Evolutionary conservation across 2,329 filamentous ascomycete species (phyloP), one percentile per base, ranked within the genome.

Genomic region (Phyllosticta citriasiana): DNA sequence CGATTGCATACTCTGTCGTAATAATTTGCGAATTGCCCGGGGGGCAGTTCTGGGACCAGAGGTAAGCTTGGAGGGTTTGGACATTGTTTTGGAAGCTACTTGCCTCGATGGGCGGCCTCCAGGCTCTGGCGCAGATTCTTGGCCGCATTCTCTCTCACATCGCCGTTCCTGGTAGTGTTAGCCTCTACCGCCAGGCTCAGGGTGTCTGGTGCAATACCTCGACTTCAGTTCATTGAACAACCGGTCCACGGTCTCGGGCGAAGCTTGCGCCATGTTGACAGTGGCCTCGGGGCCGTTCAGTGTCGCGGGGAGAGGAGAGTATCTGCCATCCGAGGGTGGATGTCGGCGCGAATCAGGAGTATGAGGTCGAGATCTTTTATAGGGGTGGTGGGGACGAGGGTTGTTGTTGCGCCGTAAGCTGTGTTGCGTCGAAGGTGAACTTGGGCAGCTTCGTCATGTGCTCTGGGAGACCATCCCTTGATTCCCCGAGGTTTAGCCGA

Each of bases 1-100:
- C 83, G 82, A 66, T 79, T 77, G 70, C 84, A 87, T 64, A 89
- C 82, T 61, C 84, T 79, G 69, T 83, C 84, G 72, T 88, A 88
- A 73, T 85, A 87, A 66, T 83, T 81, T 62, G 80, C 76, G 75
- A 97, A 97, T 65, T 88, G 86, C 70, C 94, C 91, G 59, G 88
- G 82, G 25, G 84, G 84, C 71, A 94, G 84, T 76, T 97, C 94
- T 87, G 68, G 60, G 57, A 58, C 50, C 47, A 55, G 27, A 63
- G 66, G 63, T 67, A 27, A 60, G 58, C 53, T 30, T 57, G 52
- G 58, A n/a, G 4, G 16, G 40, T 47, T n/a, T 16, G 14, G 14
- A 47, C 14, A n/a, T 16, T 52, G 53, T 26, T 53, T 35, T 51
- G 9, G 53, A 53, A 33, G 26, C 58, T 57, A 64, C 72, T 67